Percentiles rank a stretch among this genome's conserved stretches.
Evolutionary conservation across 768 basidiomycete species (phyloP).

Genomic region (Coprinopsis marcescibilis): DNA sequence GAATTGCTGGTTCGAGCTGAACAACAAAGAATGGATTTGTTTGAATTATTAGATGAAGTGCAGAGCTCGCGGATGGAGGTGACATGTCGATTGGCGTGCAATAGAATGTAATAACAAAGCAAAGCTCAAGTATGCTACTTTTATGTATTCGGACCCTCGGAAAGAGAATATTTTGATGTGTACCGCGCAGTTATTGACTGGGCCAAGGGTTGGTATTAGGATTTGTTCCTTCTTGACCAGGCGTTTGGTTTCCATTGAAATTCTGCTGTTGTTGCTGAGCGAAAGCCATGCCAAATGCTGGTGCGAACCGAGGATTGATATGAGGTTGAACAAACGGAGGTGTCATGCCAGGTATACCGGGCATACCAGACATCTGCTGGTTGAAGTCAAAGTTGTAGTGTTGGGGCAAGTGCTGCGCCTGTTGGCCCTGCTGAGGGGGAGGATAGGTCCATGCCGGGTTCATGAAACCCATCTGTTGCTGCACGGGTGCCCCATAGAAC

Average conservation of each 20-base stretch:
- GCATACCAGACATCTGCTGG: conserved; percentile 5
- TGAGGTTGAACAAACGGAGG: conserved; percentile 68
- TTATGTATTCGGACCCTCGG: too few species aligned
- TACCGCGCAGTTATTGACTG: background rate
- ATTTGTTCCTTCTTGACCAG: background rate
- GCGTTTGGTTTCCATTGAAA: background rate
- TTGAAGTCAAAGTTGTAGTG: background rate
- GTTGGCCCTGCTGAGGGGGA: too few species aligned
- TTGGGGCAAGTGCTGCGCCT: background rate
- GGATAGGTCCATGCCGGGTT: conserved; percentile 3
- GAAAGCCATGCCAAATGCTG: conserved; percentile 45
- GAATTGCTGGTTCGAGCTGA: conserved; percentile 32
- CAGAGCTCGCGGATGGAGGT: conserved; percentile 40
- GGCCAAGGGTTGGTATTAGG: background rate
- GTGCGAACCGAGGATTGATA: conserved; percentile 78
- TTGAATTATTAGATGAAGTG: conserved; percentile 43
- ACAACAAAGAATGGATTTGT: conserved; percentile 39
- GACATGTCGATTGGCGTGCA: conserved; percentile 26
- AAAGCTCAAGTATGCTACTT: too few species aligned
- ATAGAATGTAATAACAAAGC: too few species aligned
- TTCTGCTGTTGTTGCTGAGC: background rate
- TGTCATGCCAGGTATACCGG: too few species aligned
- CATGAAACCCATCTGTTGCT: background rate
- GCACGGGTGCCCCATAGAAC: background rate
- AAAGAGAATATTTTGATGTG: too few species aligned